Evolutionary conservation across 2,329 filamentous ascomycete species (phyloP).

Genomic region (Fusarium begoniae): DNA sequence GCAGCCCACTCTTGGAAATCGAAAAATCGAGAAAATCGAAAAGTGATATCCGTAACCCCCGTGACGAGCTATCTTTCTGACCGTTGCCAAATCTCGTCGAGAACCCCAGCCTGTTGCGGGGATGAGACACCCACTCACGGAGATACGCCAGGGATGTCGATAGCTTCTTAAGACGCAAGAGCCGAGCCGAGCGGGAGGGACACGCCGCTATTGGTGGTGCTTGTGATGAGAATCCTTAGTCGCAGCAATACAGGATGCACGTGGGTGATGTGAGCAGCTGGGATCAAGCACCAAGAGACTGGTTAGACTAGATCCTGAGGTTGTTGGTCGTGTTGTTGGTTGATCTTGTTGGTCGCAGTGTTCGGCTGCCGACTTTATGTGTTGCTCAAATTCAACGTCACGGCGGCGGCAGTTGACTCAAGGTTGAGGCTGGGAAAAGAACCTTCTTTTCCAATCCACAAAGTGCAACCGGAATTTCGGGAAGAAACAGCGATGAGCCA

Average conservation of each 20-base stretch:
- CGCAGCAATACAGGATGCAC: slow-evolving; percentile 39
- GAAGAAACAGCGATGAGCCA: slow-evolving; percentile 13
- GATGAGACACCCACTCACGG: slow-evolving; percentile 13
- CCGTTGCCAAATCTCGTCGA: slow-evolving; percentile 26
- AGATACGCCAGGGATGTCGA: slow-evolving; percentile 30
- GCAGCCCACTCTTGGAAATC: slow-evolving; percentile 14
- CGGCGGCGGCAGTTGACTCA: background rate
- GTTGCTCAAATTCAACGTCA: background rate
- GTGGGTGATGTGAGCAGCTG: slow-evolving; percentile 30
- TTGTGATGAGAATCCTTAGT: slow-evolving; percentile 38
- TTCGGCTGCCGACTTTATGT: background rate
- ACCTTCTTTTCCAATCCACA: background rate
- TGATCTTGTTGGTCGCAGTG: slow-evolving; percentile 7
- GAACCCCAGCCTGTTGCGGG: slow-evolving; percentile 30
- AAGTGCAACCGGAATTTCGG: background rate
- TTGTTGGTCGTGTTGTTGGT: background rate
- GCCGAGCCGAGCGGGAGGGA: slow-evolving; percentile 39
- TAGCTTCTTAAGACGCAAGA: slow-evolving; percentile 30
- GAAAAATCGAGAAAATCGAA: slow-evolving; percentile 34
- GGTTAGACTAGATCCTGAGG: slow-evolving; percentile 2
- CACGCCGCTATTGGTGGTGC: slow-evolving; percentile 37
- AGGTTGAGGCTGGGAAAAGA: background rate
- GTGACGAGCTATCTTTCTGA: slow-evolving; percentile 20
- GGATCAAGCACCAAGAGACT: slow-evolving; percentile 16
- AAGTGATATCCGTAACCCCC: slow-evolving; percentile 30